Percentiles rank a stretch among this genome's conserved stretches.
phyloP scores from a whole-genome alignment of 306 rosid genomes.

The Castanea mollissima region DNA sequence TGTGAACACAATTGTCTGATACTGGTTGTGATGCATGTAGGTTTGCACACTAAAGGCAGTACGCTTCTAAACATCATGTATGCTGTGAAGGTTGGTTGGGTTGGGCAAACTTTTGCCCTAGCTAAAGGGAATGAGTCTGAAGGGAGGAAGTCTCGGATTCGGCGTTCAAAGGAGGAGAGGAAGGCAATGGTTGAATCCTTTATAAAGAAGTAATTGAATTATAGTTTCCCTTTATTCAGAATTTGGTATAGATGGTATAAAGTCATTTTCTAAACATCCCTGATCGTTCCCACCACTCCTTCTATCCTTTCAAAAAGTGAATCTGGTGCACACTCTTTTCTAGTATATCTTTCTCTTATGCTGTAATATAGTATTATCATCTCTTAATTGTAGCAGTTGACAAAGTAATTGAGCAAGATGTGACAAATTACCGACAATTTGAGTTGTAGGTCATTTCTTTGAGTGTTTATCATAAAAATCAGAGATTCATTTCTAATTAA shows the following conservation, averaged over 20 bases:
- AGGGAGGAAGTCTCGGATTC: slow-evolving; percentile 73
- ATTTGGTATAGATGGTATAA: neutral
- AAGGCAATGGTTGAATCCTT: slow-evolving; percentile 89
- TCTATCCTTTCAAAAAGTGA: neutral
- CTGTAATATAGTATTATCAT: neutral
- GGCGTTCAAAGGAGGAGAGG: slow-evolving; percentile 86
- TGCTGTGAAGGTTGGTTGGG: slow-evolving; percentile 71
- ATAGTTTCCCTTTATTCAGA: slow-evolving; percentile 1
- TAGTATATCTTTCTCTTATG: neutral
- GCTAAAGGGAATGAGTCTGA: slow-evolving; percentile 80
- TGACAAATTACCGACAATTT: neutral
- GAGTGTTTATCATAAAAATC: neutral
- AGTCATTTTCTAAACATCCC: neutral
- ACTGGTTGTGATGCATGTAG: slow-evolving; percentile 28
- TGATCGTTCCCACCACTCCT: neutral
- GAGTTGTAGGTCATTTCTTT: neutral
- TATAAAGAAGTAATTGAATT: slow-evolving; percentile 61
- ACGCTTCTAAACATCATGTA: slow-evolving; percentile 52
- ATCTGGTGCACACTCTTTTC: neutral
- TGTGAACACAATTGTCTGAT: slow-evolving; percentile 14
- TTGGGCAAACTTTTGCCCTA: slow-evolving; percentile 81
- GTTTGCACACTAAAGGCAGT: slow-evolving; percentile 18
- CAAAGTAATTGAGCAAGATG: slow-evolving; percentile 2
- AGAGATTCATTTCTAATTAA: neutral
- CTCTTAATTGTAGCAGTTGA: neutral